Evolutionary conservation across 148 eudicot species (phyloP).

Genomic region (Chenopodium album): DNA sequence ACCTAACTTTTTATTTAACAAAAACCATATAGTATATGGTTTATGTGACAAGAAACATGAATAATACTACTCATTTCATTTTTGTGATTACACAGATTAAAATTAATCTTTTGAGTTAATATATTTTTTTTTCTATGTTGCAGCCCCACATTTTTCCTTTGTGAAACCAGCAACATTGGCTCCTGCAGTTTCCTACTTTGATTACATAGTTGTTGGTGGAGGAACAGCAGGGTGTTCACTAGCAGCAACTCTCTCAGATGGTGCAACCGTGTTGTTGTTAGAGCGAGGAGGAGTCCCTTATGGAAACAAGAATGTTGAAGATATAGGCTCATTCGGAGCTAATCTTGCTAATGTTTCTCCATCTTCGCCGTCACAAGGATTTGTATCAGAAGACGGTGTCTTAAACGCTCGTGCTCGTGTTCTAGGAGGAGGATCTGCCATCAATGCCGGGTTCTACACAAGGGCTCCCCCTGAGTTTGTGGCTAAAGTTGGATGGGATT

Average conservation of each 20-base stretch:
- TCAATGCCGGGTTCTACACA: slow-evolving; percentile 87
- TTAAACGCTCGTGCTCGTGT: slow-evolving; percentile 68
- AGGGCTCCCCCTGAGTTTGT: slow-evolving; percentile 52
- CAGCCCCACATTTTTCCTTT: slow-evolving; percentile 66
- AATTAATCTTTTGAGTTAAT: neutral
- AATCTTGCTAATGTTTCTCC: slow-evolving; percentile 49
- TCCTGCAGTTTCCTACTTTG: slow-evolving; percentile 43
- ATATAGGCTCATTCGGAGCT: slow-evolving; percentile 33
- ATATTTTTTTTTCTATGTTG: slow-evolving; percentile 1
- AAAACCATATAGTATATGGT: neutral
- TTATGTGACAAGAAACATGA: slow-evolving; percentile 12
- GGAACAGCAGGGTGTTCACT: slow-evolving; percentile 85
- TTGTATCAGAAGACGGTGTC: slow-evolving; percentile 85
- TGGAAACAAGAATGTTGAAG: slow-evolving; percentile 49
- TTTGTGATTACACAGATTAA: slow-evolving; percentile 5
- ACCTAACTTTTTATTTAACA: slow-evolving; percentile 6
- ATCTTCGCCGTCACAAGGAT: slow-evolving; percentile 64
- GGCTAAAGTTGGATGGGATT: slow-evolving; percentile 51
- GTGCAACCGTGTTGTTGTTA: slow-evolving; percentile 52
- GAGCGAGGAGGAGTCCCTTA: slow-evolving; percentile 84
- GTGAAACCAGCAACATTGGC: slow-evolving; percentile 62
- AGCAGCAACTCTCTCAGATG: slow-evolving; percentile 67
- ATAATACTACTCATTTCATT: slow-evolving; percentile 17
- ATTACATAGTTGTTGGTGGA: slow-evolving; percentile 88
- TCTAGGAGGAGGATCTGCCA: slow-evolving; percentile 72